Base-by-base conservation (phyloP, 1,284 basidiomycete genomes). In the Ceratobasidium theobromae region DNA sequence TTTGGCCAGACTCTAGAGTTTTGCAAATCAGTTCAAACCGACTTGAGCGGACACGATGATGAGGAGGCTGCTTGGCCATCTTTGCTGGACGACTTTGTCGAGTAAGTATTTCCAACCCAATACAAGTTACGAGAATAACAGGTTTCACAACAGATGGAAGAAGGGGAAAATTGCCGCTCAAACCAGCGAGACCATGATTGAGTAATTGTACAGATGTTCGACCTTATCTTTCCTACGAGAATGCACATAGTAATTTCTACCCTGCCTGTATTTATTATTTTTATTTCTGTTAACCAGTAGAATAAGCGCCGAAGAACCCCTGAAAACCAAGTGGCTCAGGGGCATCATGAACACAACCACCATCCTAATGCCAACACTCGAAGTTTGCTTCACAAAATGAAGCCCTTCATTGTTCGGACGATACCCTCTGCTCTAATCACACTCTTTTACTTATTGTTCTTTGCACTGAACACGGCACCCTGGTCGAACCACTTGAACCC, bases 1-100 rank as follows among this genome's bases (percentile, higher is more conserved):
- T 25, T 32, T 18, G 55, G 16, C 2, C 70, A 89, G 88, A 86
- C 86, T 75, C 78, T 85, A 30, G 89, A 91, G 72, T 91, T 91
- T 72, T 88, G 86, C 69, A 79, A 80, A 69, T 83, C 83, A 1
- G 79, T 89, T n/a, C 76, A 82, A n/a, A 80, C 0, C 79, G 80
- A 65, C 74, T 25, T 91, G 51, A 78, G 81, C 40, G 82, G 84
- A 69, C 90, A 87, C 71, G 87, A 90, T 71, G 77, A 81, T 8
- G 89, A 91, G 67, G 88, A 85, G 67, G 89, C 90, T 87, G 88
- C 88, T 6, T 91, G 88, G 89, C 88, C 88, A 0, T 87, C 86
- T 9, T 76, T 90, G 70, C 73, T 91, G 21, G 89, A 91, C 71
- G 87, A 89, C 67, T 91, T 89, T 72, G 86, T 85, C 4, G 75